Evolutionary conservation across 345 rosid genomes (phyloP), one percentile per base, ranked within the genome.

Genomic region (Dipteronia dyeriana): DNA sequence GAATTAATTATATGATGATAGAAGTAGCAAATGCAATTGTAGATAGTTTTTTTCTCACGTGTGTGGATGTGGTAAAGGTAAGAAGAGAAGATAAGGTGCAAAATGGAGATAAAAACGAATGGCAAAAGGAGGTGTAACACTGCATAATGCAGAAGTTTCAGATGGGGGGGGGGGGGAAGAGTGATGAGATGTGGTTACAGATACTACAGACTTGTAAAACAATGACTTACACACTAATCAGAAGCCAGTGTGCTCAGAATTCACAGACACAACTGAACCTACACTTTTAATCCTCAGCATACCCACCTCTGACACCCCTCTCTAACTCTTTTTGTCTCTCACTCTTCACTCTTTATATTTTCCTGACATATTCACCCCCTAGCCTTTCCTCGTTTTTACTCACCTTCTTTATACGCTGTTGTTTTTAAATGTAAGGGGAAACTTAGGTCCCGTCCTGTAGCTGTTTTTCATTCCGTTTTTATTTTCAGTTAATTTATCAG

Each of bases 121-220:
- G 34, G 51, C 29, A 34, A 17, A 66, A 66, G 7, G 10, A 34
- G 14, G 23, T n/a, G 49, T 66, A 38, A 9, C n/a, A 20, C 76
- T 57, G 64, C 17, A 34, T 22, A 34, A 49, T 62, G 67, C 81
- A 76, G 85, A 79, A 79, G 34, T 49, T 71, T 83, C 79, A 76
- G 84, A 41, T 65, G 76, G 71, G 81, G 72, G 84, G 51, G 78
- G 79, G 68, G 78, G 20, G 26, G 31, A 29, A 2, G 64, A 1
- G 8, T 60, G 25, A n/a, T 66, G 29, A 20, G 31, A 9, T 64
- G 68, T 14, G 41, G 10, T 65, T 64, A 64, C 68, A 31, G 38
- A 14, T 16, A 25, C n/a, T 39, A 10, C 71, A 39, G 54, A 41
- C 73, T 26, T 49, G 9, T 22, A 72, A 38, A 54, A 16, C 65